Conservation (phyloP, 345 rosid genomes). For the Isatis tinctoria region DNA sequence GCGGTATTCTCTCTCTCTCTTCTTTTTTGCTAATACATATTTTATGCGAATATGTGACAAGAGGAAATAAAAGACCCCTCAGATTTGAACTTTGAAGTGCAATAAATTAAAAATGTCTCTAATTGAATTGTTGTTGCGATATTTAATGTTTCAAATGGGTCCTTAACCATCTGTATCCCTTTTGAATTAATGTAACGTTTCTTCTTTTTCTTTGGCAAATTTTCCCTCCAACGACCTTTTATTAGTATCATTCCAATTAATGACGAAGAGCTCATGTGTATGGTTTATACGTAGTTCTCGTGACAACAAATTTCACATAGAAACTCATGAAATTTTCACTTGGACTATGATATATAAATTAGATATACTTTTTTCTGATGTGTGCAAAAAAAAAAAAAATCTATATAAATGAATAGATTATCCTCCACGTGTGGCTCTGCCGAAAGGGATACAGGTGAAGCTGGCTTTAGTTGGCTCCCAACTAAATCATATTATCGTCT, state of each 20-base stretch:
- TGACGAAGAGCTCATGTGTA: conserved; percentile 3
- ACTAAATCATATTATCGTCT: conserved; percentile 13
- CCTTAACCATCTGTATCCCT: conserved; percentile 9
- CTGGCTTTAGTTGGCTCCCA: conserved; percentile 28
- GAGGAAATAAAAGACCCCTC: not conserved
- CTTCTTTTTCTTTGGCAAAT: not conserved
- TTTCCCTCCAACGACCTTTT: not conserved
- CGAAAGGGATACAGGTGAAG: conserved; percentile 15
- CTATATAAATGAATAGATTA: not conserved
- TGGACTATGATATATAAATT: no score
- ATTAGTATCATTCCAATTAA: not conserved
- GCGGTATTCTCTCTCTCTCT: not conserved
- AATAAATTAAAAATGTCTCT: not conserved
- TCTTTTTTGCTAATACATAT: not conserved
- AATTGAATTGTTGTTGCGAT: conserved; percentile 1
- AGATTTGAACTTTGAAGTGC: not conserved
- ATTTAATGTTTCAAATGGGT: conserved; percentile 1
- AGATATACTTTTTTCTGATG: no score
- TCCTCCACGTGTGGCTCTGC: conserved; percentile 29
- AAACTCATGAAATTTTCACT: no score
- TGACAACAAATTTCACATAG: no score
- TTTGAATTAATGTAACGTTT: not conserved
- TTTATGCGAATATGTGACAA: conserved; percentile 14
- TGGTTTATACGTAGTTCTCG: no score
- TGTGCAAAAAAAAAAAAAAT: no score